Evolutionary conservation across 768 basidiomycete species (phyloP).

Genomic region (Phaeolepiota aurea): DNA sequence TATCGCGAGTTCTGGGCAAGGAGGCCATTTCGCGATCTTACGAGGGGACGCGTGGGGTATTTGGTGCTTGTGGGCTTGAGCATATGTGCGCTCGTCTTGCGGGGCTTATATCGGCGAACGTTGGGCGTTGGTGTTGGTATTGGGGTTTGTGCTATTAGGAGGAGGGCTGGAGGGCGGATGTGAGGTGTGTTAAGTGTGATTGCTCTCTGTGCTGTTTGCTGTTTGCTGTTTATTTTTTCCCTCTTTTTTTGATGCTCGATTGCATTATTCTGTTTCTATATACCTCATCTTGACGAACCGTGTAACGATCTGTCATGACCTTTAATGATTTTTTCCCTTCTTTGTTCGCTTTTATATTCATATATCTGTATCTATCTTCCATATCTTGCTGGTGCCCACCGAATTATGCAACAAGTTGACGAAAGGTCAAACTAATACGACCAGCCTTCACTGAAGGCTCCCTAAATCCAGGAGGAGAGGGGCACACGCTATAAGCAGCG

Average conservation of each 20-base stretch:
- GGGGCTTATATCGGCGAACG: not conserved
- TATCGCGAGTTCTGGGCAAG: not conserved
- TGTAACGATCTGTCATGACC: too few species aligned
- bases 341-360: too few species aligned
- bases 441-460: constrained; percentile 19
- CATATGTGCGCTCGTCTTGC: not conserved
- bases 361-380: too few species aligned
- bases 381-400: too few species aligned
- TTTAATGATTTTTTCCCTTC: too few species aligned
- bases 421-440: constrained; percentile 22
- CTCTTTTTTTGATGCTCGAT: not conserved
- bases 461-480: constrained; percentile 11
- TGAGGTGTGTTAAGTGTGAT: not conserved
- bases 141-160: too few species aligned
- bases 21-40: too few species aligned
- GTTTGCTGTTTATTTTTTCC: not conserved
- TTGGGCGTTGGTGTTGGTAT: not conserved
- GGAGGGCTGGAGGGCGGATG: too few species aligned
- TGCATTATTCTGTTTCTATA: too few species aligned
- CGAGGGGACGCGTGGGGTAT: not conserved
- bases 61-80: not conserved
- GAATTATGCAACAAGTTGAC: constrained; percentile 13
- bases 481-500: too few species aligned
- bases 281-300: too few species aligned
- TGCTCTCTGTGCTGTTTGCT: not conserved